Evolutionary conservation across 1,139 yeast genomes (phyloP), one percentile per base, ranked within the genome.

Genomic region (Pichia sp.): DNA sequence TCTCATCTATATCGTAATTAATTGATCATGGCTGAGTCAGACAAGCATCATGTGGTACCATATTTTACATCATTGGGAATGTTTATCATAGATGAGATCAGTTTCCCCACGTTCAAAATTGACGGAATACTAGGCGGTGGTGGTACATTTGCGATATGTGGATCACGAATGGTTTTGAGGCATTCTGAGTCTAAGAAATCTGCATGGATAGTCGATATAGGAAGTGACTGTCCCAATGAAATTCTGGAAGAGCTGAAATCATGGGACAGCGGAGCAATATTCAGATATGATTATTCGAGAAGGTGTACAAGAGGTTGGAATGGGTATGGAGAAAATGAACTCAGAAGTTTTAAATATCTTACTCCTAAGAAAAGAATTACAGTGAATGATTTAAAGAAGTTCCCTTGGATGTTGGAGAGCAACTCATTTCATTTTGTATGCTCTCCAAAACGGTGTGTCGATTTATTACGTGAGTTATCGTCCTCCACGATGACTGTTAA

Each of bases 51-150:
- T 26, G 48, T 38, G 1, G n/a, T 48, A 6, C 64, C 67, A 8
- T 63, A 79, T 16, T 74, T 85, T 58, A 74, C 84, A 13, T 80
- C 95, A 1, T 74, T 88, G 70, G 98, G 97, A 50, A 86, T 92
- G 90, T 87, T 90, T 70, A 90, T 92, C 63, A 79, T 92, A n/a
- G 98, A 92, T 68, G 96, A 89, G 60, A 89, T 90, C 62, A 83
- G 81, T 54, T 84, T 80, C 63, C 72, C 76, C 49, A 70, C 74
- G 26, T 72, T 76, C 6, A 64, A 80, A 0, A 79, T 80, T 31
- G 67, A 70, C 51, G 73, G 88, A 64, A 75, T 90, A 7, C 75
- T 89, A 45, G 98, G 97, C 0, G 98, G 98, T 0, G 98, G 92
- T 1, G 97, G 96, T 0, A 80, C 93, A 0, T 92, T 81, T 67